Evolutionary conservation across 257 asterid species (phyloP).

Genomic region (Solanum ossicruentum): DNA sequence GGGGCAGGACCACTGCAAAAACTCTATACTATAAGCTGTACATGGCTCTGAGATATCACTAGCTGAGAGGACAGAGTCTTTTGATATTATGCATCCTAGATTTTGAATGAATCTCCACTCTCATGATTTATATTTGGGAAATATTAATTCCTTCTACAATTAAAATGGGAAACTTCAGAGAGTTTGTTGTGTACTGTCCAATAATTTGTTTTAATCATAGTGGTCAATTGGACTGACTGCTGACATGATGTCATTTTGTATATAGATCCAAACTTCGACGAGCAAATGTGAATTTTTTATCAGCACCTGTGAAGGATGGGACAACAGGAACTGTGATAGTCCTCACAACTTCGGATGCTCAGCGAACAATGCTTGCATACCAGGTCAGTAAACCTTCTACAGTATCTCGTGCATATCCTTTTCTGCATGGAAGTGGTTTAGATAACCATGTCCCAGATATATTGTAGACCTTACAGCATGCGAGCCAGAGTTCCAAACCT

Average conservation of each 20-base stretch:
- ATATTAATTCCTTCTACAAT: background rate
- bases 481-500: background rate
- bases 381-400: slow-evolving; percentile 37
- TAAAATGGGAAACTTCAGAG: background rate
- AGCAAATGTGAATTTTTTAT: slow-evolving; percentile 84
- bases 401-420: background rate
- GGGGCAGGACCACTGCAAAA: background rate
- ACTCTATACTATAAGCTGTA: background rate
- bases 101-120: background rate
- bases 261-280: slow-evolving; percentile 78
- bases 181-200: background rate
- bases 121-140: background rate
- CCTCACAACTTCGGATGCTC: slow-evolving; percentile 93
- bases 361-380: slow-evolving; percentile 92
- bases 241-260: background rate
- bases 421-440: background rate
- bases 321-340: slow-evolving; percentile 97
- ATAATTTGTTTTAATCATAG: background rate
- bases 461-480: background rate
- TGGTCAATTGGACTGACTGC: background rate
- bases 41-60: background rate
- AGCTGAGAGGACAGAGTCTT: background rate
- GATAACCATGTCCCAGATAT: background rate
- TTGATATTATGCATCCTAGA: background rate
- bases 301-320: slow-evolving; percentile 77